A percentile compares a stretch with the other conserved stretches of the same genome.
Evolutionary conservation across 208 protist genomes (phyloP).

Genomic region (Plasmodiophora brassicae): DNA sequence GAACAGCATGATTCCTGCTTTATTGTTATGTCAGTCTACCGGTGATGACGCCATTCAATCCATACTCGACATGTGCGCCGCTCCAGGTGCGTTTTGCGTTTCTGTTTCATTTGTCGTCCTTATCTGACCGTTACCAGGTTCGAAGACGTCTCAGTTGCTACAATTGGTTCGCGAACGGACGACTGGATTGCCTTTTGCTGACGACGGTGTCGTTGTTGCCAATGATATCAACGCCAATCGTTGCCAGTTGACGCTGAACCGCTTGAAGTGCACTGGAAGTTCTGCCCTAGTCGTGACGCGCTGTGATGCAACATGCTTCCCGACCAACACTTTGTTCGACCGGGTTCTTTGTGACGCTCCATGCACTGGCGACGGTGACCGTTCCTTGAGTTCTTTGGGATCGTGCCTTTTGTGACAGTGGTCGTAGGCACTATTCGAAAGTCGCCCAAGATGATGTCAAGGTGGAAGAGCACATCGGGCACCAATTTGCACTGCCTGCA

Average conservation of each 20-base stretch:
- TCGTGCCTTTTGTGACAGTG: background rate
- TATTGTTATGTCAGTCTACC: constrained; percentile 55
- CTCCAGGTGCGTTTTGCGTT: background rate
- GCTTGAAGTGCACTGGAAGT: background rate
- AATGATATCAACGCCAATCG: constrained; percentile 54
- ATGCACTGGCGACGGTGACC: constrained; percentile 79
- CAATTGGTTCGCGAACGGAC: constrained; percentile 28
- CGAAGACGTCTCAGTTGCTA: constrained; percentile 42
- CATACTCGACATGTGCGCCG: constrained; percentile 58
- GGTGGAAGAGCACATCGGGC: constrained; percentile 75
- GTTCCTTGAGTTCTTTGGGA: background rate
- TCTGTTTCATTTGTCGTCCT: background rate
- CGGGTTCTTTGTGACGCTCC: constrained; percentile 84
- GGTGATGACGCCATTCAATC: background rate
- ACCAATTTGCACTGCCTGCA: constrained; percentile 76
- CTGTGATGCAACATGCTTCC: background rate
- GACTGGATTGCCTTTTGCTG: no score
- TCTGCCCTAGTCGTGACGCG: background rate
- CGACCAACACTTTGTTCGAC: constrained; percentile 24
- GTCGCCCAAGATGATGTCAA: constrained; percentile 68
- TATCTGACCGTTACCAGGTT: constrained; percentile 26
- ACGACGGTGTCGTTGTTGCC: constrained; percentile 48
- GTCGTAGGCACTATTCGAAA: constrained; percentile 77
- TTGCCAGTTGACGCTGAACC: constrained; percentile 41
- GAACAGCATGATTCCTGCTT: constrained; percentile 50